Evolutionary conservation across 2,329 filamentous ascomycete genomes (phyloP), one percentile per base, ranked within the genome.

Genomic region (Eurotiales sp.): DNA sequence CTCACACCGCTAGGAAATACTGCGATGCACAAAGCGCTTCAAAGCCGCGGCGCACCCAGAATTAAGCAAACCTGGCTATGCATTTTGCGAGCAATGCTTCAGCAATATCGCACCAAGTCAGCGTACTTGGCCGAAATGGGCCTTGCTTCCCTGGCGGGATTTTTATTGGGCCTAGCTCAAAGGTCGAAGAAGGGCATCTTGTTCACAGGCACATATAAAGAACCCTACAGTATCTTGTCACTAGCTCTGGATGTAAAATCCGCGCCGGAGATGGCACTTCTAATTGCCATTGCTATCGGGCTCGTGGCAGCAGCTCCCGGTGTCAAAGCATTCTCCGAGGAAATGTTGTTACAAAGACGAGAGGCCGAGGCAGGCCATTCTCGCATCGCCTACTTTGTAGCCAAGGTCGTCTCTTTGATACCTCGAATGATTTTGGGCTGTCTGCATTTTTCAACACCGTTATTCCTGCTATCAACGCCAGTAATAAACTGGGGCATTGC

Each of bases 11-110:
- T 51, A 19, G 48, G 48, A 22, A 51, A 51, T n/a, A 51, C 67
- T 40, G 67, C 71, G 21, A 70, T 81, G 14, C 64, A 68, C 6
- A 54, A 68, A 6, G 73, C 78, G 0, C 71, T 83, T 56, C 73
- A 73, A 57, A 71, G 72, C 27, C 72, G 80, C 3, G 79, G 79
- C 27, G 77, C 79, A 0, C 68, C 71, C 5, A 47, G 57, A 56
- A 66, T 32, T 72, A 72, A 43, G 17, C 81, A 84, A 65, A 65
- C 72, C 0, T 78, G 72, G 67, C 75, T 81, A 19, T 82, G 79
- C 57, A 70, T 81, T 34, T 58, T 63, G 2, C 74, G 82, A 2
- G 73, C 79, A 4, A 71, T 82, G 56, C 68, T 78, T 3, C 82
- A 84, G 63, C 81, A 84, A 64, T 77, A 77, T 56, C 79, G 81